These are phyloP conservation scores for Penicillium dipodomyicola DNA, from an alignment of 495 filamentous ascomycete genomes.

Conservation along the genomic window DNA sequence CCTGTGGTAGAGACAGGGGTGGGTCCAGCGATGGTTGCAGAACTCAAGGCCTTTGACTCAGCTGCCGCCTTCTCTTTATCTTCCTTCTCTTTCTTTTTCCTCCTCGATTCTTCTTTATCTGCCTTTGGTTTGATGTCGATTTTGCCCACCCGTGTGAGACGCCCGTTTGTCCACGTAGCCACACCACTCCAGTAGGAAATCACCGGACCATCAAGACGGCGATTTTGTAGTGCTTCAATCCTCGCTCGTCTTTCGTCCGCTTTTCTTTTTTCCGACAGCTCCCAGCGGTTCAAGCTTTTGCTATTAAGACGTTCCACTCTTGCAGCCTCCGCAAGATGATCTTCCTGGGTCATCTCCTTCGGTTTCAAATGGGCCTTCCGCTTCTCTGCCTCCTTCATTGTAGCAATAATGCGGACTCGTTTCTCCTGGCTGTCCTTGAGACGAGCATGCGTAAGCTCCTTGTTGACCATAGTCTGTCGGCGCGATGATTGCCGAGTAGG, in stretches of 20 bases:
- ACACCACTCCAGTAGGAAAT: constrained; percentile 91
- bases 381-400: constrained; percentile 85
- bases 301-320: constrained; percentile 78
- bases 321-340: constrained; percentile 80
- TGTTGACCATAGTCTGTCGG: constrained; percentile 77
- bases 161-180: constrained; percentile 72
- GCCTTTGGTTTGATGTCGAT: constrained; percentile 54
- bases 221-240: constrained; percentile 79
- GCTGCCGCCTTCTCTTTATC: constrained; percentile 25
- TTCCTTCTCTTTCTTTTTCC: constrained; percentile 40
- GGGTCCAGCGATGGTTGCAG: constrained; percentile 17
- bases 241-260: constrained; percentile 78
- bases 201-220: constrained; percentile 83
- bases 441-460: constrained; percentile 75
- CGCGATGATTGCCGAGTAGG: constrained; percentile 81
- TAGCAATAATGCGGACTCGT: constrained; percentile 71
- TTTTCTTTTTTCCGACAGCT: constrained; percentile 81
- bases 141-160: constrained; percentile 70
- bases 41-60: constrained; percentile 25
- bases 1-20: constrained; percentile 3
- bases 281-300: constrained; percentile 92
- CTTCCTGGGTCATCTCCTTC: constrained; percentile 81
- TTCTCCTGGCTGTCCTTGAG: constrained; percentile 80
- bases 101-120: constrained; percentile 41
- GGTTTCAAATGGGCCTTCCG: constrained; percentile 72